Evolutionary conservation across 1,284 basidiomycete species (phyloP).

Genomic region (Bondarzewia mesenterica): DNA sequence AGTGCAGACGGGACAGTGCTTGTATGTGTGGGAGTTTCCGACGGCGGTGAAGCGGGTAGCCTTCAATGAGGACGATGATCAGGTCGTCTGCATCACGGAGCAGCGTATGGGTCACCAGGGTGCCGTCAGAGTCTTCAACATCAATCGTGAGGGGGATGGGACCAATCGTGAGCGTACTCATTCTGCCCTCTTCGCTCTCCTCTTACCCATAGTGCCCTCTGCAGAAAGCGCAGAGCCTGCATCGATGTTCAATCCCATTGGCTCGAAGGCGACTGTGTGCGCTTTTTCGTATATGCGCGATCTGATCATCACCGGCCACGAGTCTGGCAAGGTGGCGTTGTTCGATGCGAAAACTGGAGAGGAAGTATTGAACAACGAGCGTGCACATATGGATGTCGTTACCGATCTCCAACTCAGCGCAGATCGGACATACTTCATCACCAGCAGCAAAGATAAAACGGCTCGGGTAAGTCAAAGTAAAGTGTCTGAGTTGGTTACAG

Average conservation of each 20-base stretch:
- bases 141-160: constrained; percentile 77
- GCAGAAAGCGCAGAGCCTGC: constrained; percentile 71
- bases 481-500: constrained; percentile 10
- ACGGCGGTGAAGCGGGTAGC: constrained; percentile 95
- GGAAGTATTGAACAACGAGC: constrained; percentile 73
- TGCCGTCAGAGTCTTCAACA: constrained; percentile 83
- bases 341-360: constrained; percentile 89
- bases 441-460: constrained; percentile 94
- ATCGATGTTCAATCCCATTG: constrained; percentile 81
- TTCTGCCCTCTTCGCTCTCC: constrained; percentile 6
- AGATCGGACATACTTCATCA: constrained; percentile 93
- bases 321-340: constrained; percentile 89
- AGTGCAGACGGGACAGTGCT: constrained; percentile 84
- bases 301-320: constrained; percentile 88
- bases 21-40: constrained; percentile 94
- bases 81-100: constrained; percentile 91
- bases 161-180: constrained; percentile 52
- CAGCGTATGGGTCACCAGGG: constrained; percentile 90
- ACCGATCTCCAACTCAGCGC: constrained; percentile 91
- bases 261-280: constrained; percentile 93
- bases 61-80: constrained; percentile 82
- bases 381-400: constrained; percentile 77
- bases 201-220: neutral
- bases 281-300: constrained; percentile 80
- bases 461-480: constrained; percentile 65